Evolutionary conservation across 768 basidiomycete species (phyloP), one percentile per base, ranked within the genome.

Genomic region (Clavulina sp.): DNA sequence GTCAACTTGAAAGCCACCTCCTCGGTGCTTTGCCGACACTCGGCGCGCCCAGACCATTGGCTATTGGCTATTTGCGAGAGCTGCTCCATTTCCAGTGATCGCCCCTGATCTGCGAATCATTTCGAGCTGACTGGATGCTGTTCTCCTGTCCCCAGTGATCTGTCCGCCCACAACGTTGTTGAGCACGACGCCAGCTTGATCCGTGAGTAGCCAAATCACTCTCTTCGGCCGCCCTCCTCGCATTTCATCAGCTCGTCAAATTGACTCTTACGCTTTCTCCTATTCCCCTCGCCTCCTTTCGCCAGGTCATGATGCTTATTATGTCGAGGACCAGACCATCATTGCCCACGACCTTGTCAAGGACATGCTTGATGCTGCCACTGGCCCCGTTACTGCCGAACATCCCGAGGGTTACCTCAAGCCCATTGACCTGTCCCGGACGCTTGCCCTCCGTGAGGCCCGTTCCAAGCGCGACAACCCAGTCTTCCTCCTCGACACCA

Each of bases 361-460:
- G n/a, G 41, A 43, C 24, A 47, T 58, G 50, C 44, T 57, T 33
- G 29, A 48, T 26, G 31, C 38, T 21, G 56, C 56, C 19, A 51
- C 53, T 1, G 52, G 52, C 7, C 67, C 66, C 0, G 70, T 65
- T 0, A 76, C 75, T 1, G 81, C 80, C 4, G 76, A 75, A 49
- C 73, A 77, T 52, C 60, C 61, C 7, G 64, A 70, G 2, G 76
- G 73, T 3, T 67, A 66, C 5, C 66, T 85, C 19, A 81, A 78
- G 0, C 41, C 64, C 3, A 66, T 70, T 3, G 80, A 86, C 58
- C 61, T 85, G 3, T 72, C 80, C 1, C 71, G 68, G 24, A 70
- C 73, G 54, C 68, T 73, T 5, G 66, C 76, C 4, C 74, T 76
- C 56, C 77, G 84, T 7, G 75, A 82, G 24, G 72, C 69, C 1